These are phyloP conservation scores for Euphorbia pulcherrima DNA, from an alignment of 345 rosid genomes.

Conservation along the genomic window DNA sequence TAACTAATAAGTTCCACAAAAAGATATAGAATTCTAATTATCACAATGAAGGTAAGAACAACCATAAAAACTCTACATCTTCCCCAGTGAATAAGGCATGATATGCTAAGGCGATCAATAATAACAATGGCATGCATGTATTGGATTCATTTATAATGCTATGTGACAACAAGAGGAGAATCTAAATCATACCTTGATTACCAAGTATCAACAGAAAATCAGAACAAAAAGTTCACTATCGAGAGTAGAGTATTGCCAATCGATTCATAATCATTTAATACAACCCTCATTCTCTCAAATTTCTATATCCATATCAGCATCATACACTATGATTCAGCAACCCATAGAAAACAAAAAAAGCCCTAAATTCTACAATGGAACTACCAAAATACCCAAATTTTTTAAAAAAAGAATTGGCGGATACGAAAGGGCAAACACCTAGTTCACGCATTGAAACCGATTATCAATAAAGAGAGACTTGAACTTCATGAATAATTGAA, in stretches of 20 bases:
- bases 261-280: constrained; percentile 14
- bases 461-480: not conserved
- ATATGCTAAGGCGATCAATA: not conserved
- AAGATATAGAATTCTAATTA: not conserved
- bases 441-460: constrained; percentile 13
- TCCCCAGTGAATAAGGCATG: constrained; percentile 15
- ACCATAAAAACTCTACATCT: not conserved
- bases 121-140: constrained; percentile 3
- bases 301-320: not conserved
- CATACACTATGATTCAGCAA: constrained; percentile 12
- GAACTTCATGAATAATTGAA: not conserved
- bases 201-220: constrained; percentile 3
- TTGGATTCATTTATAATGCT: not conserved
- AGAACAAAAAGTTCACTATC: not conserved
- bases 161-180: constrained; percentile 6
- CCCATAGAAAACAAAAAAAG: not conserved
- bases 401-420: not conserved
- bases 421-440: not conserved
- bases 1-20: not conserved
- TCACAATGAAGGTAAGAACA: not conserved
- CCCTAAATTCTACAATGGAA: constrained; percentile 1
- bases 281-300: constrained; percentile 11
- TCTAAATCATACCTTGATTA: constrained; percentile 2
- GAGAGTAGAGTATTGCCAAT: not conserved
- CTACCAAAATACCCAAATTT: constrained; percentile 4